phyloP scores from a whole-genome alignment of 2,329 filamentous ascomycete species.

The Penicillium digitatum region DNA sequence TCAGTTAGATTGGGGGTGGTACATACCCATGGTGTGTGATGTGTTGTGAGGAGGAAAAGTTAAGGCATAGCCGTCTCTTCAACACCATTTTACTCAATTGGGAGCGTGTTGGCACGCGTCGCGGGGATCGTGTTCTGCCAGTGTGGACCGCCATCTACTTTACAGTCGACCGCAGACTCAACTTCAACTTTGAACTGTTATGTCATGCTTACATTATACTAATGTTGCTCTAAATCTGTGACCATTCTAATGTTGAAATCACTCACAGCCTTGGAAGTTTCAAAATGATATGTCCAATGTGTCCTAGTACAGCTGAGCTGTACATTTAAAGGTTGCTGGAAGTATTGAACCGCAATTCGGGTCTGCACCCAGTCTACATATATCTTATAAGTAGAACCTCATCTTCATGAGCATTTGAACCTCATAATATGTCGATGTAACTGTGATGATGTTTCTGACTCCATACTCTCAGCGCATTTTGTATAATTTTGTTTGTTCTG shows the following conservation, averaged over 20 bases:
- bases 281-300: not conserved
- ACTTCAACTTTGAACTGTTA: not conserved
- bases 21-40: constrained; percentile 30
- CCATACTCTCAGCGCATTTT: not conserved
- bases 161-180: not conserved
- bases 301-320: not conserved
- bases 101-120: constrained; percentile 40
- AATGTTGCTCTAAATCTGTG: not conserved
- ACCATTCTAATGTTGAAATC: not conserved
- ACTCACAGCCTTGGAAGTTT: rapidly evolving
- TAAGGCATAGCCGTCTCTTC: constrained; percentile 4
- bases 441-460: not conserved
- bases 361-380: no score
- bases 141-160: not conserved
- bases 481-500: constrained; percentile 22
- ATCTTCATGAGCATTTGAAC: not conserved
- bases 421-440: not conserved
- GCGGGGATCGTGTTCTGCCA: constrained; percentile 21
- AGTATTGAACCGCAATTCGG: not conserved
- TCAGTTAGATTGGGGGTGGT: not conserved
- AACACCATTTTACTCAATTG: constrained; percentile 38
- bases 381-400: not conserved
- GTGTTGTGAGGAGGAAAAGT: constrained; percentile 12
- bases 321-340: not conserved
- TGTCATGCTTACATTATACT: not conserved